A percentile compares a stretch with the other conserved stretches of the same genome.
Evolutionary conservation across 805 yeast genomes (phyloP).

Genomic region (Sugiyamaella mastotermitis): DNA sequence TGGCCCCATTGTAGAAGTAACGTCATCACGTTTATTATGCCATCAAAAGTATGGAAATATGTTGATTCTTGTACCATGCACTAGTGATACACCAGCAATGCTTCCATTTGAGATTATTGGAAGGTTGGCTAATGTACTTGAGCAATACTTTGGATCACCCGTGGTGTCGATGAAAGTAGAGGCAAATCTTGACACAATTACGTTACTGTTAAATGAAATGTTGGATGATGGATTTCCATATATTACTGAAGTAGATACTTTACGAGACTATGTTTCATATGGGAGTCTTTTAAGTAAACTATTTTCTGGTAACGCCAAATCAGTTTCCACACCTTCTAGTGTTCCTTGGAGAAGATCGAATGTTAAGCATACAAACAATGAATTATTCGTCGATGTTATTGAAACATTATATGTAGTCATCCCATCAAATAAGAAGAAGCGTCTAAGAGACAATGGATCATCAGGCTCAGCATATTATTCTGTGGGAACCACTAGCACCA

Average conservation of each 20-base stretch:
- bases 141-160: conserved; percentile 54
- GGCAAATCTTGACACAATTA: conserved; percentile 63
- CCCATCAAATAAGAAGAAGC: conserved; percentile 25
- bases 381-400: conserved; percentile 74
- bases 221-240: conserved; percentile 73
- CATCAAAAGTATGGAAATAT: conserved; percentile 23
- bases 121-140: conserved; percentile 44
- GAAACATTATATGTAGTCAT: conserved; percentile 59
- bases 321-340: conserved; percentile 20
- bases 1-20: conserved; percentile 19
- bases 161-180: conserved; percentile 54
- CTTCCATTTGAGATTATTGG: conserved; percentile 50
- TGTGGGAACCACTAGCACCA: conserved; percentile 8
- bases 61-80: conserved; percentile 27
- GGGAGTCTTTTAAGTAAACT: conserved; percentile 50
- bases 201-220: conserved; percentile 69
- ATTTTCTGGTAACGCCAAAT: conserved; percentile 33
- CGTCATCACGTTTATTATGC: conserved; percentile 27
- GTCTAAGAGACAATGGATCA: neutral
- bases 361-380: conserved; percentile 73
- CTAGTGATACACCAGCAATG: conserved; percentile 39
- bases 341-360: conserved; percentile 76
- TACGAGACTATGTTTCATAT: conserved; percentile 65
- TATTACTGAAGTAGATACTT: conserved; percentile 61
- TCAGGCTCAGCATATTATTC: conserved; percentile 26